phyloP scores from a whole-genome alignment of 768 basidiomycete species.

The Pholiota microspora region DNA sequence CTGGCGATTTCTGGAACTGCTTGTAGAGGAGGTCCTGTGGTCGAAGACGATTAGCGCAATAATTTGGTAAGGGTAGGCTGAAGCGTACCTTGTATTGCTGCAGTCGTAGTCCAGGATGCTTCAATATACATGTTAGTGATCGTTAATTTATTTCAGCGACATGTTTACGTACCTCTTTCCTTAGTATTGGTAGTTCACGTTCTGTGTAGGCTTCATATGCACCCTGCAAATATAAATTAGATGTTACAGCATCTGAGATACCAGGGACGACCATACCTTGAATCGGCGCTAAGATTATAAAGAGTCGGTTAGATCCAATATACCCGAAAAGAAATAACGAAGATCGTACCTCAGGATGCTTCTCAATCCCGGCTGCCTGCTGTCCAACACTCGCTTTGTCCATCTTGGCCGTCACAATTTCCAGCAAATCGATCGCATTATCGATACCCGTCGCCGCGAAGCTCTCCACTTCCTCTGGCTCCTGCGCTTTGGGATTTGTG shows the following conservation, averaged over 20 bases:
- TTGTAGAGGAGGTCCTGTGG: conserved; percentile 82
- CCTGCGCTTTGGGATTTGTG: conserved; percentile 26
- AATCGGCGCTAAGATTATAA: conserved; percentile 65
- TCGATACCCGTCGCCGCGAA: conserved; percentile 87
- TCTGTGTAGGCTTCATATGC: conserved; percentile 93
- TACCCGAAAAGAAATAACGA: conserved; percentile 1
- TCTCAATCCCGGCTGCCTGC: conserved; percentile 83
- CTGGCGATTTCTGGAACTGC: conserved; percentile 94
- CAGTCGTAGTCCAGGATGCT: conserved; percentile 88
- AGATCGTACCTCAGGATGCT: conserved; percentile 81
- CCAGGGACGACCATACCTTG: conserved; percentile 50
- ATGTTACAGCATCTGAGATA: background rate
- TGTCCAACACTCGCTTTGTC: conserved; percentile 90
- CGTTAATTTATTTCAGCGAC: conserved; percentile 5
- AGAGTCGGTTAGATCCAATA: background rate
- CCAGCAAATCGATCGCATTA: conserved; percentile 84
- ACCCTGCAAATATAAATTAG: conserved; percentile 40
- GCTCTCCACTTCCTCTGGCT: conserved; percentile 53
- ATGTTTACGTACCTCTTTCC: conserved; percentile 53
- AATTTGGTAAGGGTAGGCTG: background rate
- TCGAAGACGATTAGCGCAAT: conserved; percentile 3
- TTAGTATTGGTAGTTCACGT: conserved; percentile 76
- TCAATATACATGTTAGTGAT: conserved; percentile 9
- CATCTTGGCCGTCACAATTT: conserved; percentile 87
- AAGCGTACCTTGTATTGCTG: conserved; percentile 81